phyloP scores from a whole-genome alignment of 352 stramenopile genomes.

The Globisporangium canariense region DNA sequence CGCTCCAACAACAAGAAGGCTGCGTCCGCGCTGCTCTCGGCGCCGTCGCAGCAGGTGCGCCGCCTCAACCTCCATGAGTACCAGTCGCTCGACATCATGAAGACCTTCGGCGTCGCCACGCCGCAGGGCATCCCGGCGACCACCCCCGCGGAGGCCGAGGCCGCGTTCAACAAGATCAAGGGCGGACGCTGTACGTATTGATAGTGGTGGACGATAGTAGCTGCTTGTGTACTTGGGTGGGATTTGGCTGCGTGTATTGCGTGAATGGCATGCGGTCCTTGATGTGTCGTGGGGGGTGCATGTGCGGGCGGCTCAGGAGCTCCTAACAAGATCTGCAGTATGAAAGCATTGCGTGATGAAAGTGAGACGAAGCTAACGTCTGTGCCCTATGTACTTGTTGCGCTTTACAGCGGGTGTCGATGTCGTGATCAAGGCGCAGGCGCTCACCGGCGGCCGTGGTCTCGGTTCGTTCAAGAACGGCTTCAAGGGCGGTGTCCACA shows the following conservation, averaged over 20 bases:
- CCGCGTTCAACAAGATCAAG: conserved; percentile 78
- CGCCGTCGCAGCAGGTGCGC: conserved; percentile 74
- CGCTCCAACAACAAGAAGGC: conserved; percentile 24
- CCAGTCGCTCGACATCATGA: conserved; percentile 94
- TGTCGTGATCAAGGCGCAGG: conserved; percentile 96
- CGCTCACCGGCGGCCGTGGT: conserved; percentile 94
- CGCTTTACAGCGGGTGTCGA: conserved; percentile 64
- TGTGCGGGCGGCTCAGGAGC: background rate
- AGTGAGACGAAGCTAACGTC: background rate
- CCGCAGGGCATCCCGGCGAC: conserved; percentile 65
- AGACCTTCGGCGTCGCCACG: conserved; percentile 80
- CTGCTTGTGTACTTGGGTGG: background rate
- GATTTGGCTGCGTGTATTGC: background rate
- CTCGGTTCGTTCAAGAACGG: conserved; percentile 96
- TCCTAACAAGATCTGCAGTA: background rate
- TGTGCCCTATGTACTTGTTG: background rate
- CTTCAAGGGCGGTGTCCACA: conserved; percentile 97
- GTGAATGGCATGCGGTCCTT: background rate
- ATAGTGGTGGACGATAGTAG: background rate
- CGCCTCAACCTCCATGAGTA: conserved; percentile 94
- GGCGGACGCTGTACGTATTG: conserved; percentile 54
- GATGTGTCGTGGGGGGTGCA: background rate
- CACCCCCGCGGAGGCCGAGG: conserved; percentile 80
- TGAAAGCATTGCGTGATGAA: background rate
- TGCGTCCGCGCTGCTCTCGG: conserved; percentile 41